Conservation (phyloP, 148 eudicot genomes). For the Fagopyrum homotropicum region DNA sequence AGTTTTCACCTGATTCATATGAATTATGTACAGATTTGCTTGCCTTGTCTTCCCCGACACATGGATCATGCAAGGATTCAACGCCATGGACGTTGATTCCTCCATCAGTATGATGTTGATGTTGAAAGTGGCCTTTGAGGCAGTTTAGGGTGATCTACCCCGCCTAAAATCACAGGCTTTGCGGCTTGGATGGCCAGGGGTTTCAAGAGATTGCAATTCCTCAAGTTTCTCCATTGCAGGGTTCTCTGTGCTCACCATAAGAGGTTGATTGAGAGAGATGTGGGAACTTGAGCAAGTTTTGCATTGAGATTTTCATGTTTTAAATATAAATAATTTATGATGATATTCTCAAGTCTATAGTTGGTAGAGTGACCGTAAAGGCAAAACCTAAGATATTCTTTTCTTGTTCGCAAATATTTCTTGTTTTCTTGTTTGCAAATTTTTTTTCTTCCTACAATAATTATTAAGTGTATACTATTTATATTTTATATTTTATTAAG, state of each 20-base stretch:
- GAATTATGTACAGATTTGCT: too few relatives aligned
- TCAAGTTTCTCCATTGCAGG: constrained; percentile 19
- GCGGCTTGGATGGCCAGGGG: constrained; percentile 3
- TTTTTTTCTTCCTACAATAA: not conserved
- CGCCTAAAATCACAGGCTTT: constrained; percentile 11
- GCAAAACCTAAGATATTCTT: constrained; percentile 1
- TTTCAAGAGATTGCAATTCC: constrained; percentile 16
- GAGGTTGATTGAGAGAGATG: not conserved
- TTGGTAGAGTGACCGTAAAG: not conserved
- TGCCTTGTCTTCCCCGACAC: too few relatives aligned
- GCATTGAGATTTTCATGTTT: not conserved
- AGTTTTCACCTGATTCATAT: not conserved
- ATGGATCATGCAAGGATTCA: not conserved
- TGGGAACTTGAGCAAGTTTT: constrained; percentile 8
- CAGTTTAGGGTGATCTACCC: not conserved
- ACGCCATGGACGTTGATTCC: not conserved
- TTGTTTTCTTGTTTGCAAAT: not conserved
- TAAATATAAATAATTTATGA: not conserved
- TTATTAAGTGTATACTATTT: too few relatives aligned
- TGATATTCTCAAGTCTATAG: not conserved
- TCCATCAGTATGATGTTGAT: not conserved
- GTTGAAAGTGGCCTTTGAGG: not conserved
- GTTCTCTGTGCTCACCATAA: not conserved
- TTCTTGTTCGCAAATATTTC: not conserved
- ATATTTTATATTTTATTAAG: too few relatives aligned